phyloP scores from a whole-genome alignment of 148 eudicot genomes.

The Euryodendron excelsum region DNA sequence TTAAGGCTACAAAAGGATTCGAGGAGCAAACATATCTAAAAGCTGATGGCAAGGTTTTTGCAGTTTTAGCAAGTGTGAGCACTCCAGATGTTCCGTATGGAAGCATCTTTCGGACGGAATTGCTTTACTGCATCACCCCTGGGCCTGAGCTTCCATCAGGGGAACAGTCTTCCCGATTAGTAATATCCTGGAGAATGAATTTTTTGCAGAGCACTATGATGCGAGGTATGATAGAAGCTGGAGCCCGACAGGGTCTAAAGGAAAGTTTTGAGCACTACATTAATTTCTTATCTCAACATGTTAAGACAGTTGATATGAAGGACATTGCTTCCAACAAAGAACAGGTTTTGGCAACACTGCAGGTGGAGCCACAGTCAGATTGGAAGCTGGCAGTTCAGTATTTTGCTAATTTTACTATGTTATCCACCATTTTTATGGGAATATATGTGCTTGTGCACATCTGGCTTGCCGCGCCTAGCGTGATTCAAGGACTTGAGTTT shows the following conservation, averaged over 20 bases:
- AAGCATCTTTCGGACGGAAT: slow-evolving; percentile 59
- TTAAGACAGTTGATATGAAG: slow-evolving; percentile 57
- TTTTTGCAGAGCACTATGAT: slow-evolving; percentile 93
- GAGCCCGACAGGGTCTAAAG: slow-evolving; percentile 76
- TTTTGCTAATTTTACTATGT: slow-evolving; percentile 76
- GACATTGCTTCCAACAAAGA: slow-evolving; percentile 67
- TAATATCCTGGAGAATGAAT: slow-evolving; percentile 75
- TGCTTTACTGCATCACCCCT: slow-evolving; percentile 67
- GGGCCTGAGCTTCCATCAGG: slow-evolving; percentile 91
- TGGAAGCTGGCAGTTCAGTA: slow-evolving; percentile 81
- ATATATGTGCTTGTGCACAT: slow-evolving; percentile 64
- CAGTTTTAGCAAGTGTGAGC: slow-evolving; percentile 57
- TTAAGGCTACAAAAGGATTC: slow-evolving; percentile 71
- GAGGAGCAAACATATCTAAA: slow-evolving; percentile 83
- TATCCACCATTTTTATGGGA: slow-evolving; percentile 59
- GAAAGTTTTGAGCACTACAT: slow-evolving; percentile 72
- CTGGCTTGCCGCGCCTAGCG: slow-evolving; percentile 58
- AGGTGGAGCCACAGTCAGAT: slow-evolving; percentile 69
- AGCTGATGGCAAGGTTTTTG: slow-evolving; percentile 71
- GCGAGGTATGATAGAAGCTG: slow-evolving; percentile 91
- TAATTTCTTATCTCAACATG: slow-evolving; percentile 44
- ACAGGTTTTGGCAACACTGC: slow-evolving; percentile 70
- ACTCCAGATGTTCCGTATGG: slow-evolving; percentile 97
- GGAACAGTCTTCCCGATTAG: slow-evolving; percentile 66
- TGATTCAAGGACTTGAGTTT: slow-evolving; percentile 91